A percentile compares a stretch with the other conserved stretches of the same genome.
Evolutionary conservation across 2,329 filamentous ascomycete species (phyloP).

Genomic region (Tricladium varicosporioides): DNA sequence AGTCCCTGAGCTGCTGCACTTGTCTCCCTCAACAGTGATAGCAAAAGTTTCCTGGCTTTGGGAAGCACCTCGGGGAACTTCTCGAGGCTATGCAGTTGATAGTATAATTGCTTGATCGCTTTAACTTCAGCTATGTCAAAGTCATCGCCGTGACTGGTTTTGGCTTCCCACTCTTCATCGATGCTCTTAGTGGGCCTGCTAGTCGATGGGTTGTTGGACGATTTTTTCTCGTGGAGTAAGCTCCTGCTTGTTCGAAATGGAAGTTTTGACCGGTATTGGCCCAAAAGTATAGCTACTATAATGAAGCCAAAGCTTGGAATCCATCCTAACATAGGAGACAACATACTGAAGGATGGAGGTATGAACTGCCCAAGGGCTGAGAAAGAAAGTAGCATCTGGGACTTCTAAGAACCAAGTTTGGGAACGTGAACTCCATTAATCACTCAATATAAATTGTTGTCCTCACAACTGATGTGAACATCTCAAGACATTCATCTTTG

Average conservation of each 20-base stretch:
- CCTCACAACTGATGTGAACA: too few species aligned
- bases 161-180: slow-evolving; percentile 4
- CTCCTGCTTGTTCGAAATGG: slow-evolving; percentile 3
- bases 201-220: not conserved
- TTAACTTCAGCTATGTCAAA: not conserved
- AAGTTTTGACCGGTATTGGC: slow-evolving; percentile 8
- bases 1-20: slow-evolving; percentile 24
- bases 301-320: slow-evolving; percentile 8
- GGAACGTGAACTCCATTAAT: too few species aligned
- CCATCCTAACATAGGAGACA: slow-evolving; percentile 13
- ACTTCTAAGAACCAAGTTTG: too few species aligned
- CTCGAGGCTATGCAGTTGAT: slow-evolving; percentile 42
- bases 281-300: slow-evolving; percentile 3
- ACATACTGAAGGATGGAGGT: slow-evolving; percentile 10
- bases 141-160: not conserved
- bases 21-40: slow-evolving; percentile 37
- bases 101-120: slow-evolving; percentile 36
- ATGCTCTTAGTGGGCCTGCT: slow-evolving; percentile 3
- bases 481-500: too few species aligned
- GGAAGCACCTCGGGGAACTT: slow-evolving; percentile 35
- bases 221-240: too few species aligned
- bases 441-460: too few species aligned
- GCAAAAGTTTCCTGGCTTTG: slow-evolving; percentile 34
- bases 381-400: not conserved
- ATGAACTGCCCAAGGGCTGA: not conserved